Evolutionary conservation across 1,139 yeast genomes (phyloP), one percentile per base, ranked within the genome.

Genomic region (Kazachstania sp.): DNA sequence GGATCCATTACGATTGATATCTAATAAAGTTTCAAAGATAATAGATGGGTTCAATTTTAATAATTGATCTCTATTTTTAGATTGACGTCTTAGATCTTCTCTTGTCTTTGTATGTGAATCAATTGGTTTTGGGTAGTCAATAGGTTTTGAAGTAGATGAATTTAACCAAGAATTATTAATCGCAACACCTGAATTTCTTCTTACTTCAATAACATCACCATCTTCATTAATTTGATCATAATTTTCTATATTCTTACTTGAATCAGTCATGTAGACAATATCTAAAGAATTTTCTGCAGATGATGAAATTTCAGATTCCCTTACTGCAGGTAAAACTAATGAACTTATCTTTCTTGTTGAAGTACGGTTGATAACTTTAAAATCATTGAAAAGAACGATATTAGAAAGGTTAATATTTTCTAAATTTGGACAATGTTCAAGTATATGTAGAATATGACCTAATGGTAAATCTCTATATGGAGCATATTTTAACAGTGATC

Each of bases 401-500:
- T 73, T 73, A n/a, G 77, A 79, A 19, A 84, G 60, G 54, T 82
- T 71, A 20, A 83, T 56, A 8, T 66, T 58, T 9, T 59, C 64
- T 38, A 83, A 57, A 53, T 81, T 79, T 7, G 79, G 79, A 57
- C 94, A 83, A 36, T 75, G 64, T 37, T 72, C 72, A 37, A 84
- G 60, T 41, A 83, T 58, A 61, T 82, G 87, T 30, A 83, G 60
- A 7, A 83, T 57, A 55, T 78, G 77, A 0, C 92, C 94, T 42
- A 81, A 67, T 0, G 94, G 94, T 4, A 84, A 58, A 63, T 84
- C 94, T 54, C 73, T 77, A 16, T 80, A 73, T 20, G 74, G 69
- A 2, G 84, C 73, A 58, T 81, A 81, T 57, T 74, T 79, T 45
- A 71, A 57, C 38, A 83, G 61, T 52, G 77, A 78, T 52, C 75